These are phyloP conservation scores for Arachis stenosperma DNA, from an alignment of 306 rosid genomes.

Conservation along the genomic window DNA sequence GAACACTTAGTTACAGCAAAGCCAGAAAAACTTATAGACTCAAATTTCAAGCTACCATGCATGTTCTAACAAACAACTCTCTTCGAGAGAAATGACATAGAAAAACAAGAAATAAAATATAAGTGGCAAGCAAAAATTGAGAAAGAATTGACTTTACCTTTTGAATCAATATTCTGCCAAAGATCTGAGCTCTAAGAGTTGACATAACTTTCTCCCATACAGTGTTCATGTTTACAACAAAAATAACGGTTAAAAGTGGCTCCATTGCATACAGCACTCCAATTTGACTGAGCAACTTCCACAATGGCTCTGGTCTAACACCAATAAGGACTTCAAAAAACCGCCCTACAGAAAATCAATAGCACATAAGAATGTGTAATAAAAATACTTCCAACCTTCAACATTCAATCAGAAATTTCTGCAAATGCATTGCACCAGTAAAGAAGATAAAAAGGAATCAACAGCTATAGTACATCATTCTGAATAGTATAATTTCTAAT, in stretches of 20 bases:
- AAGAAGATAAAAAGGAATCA: constrained; percentile 5
- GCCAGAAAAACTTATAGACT: constrained; percentile 7
- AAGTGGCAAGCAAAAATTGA: constrained; percentile 4
- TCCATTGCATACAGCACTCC: constrained; percentile 87
- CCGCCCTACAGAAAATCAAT: constrained; percentile 54
- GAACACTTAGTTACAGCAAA: constrained; percentile 13
- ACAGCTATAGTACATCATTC: constrained; percentile 11
- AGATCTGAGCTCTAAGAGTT: constrained; percentile 83
- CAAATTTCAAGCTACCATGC: constrained; percentile 12
- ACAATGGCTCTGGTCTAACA: constrained; percentile 79
- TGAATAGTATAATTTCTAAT: neutral
- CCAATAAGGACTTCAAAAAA: constrained; percentile 89
- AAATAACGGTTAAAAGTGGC: constrained; percentile 80
- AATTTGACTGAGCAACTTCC: constrained; percentile 80
- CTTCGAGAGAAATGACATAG: constrained; percentile 4
- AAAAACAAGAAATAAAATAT: neutral
- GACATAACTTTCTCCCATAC: constrained; percentile 97
- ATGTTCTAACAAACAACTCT: constrained; percentile 1
- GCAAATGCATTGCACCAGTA: constrained; percentile 1
- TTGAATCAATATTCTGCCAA: constrained; percentile 84
- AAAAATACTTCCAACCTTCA: neutral
- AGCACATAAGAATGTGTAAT: constrained; percentile 16
- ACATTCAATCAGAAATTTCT: constrained; percentile 7
- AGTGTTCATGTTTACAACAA: constrained; percentile 79
- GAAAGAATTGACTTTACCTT: constrained; percentile 56